Evolutionary conservation across 306 rosid species (phyloP), one percentile per base, ranked within the genome.

Genomic region (Vigna hirtella): DNA sequence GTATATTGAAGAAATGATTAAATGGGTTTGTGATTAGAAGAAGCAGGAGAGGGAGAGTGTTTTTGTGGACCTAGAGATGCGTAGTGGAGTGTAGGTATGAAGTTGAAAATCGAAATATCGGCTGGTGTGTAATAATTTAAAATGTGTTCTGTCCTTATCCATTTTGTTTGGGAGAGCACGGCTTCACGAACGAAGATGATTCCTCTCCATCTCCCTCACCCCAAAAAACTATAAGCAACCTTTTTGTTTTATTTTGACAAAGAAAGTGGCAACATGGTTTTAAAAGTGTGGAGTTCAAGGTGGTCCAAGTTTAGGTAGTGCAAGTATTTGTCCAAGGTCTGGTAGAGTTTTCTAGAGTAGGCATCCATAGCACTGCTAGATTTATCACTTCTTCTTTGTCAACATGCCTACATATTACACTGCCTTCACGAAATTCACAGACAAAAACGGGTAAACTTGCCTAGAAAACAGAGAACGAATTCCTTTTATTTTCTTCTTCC

Each of bases 371-470:
- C 73, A 15, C 14, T 22, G 15, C 74, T 66, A 24, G 16, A 24
- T 24, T 67, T 51, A 65, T 45, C 45, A 45, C 42, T 66, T 65
- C 13, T 51, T 63, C 34, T 61, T 76, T 50, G 52, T 49, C 55
- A 76, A 51, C 62, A 58, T 45, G 17, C 70, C 62, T 1, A 47
- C 0, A 2, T 26, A 58, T 67, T 66, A 57, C 57, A 42, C 1
- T 16, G 7, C 4, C 11, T 53, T 34, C 66, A 24, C 13, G 2
- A 65, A 65, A 53, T 55, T 80, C 53, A 59, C 8, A 62, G 69
- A 70, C 63, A 70, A 70, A 82, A 63, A 5, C 4, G 20, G 7
- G 9, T 76, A 69, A 67, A 83, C 79, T 83, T 78, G 62, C 83
- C 83, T 66, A 67, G 53, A 40, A 36, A 83, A 66, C 12, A 15